phyloP scores from a whole-genome alignment of 1,284 basidiomycete genomes.

The Leccinum pachyderme region DNA sequence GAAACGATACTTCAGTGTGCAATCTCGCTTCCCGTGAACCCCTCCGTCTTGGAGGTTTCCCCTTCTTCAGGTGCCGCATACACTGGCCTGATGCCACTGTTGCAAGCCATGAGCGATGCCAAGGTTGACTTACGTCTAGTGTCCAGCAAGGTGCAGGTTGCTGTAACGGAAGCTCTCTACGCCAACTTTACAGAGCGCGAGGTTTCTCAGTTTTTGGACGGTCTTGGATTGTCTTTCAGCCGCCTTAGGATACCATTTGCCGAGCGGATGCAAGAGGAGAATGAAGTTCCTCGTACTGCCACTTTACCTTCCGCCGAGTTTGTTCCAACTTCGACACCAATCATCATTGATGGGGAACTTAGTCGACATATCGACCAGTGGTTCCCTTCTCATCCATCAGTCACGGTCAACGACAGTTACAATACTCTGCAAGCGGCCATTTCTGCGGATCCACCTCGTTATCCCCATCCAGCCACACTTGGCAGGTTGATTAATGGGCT shows the following conservation, averaged over 20 bases:
- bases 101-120: slow-evolving; percentile 21
- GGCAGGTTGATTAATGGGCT: slow-evolving; percentile 66
- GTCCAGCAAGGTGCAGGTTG: slow-evolving; percentile 20
- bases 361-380: slow-evolving; percentile 45
- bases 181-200: slow-evolving; percentile 17
- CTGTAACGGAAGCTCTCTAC: slow-evolving; percentile 28
- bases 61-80: slow-evolving; percentile 12
- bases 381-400: slow-evolving; percentile 31
- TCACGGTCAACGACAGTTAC: slow-evolving; percentile 36
- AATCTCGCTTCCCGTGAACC: slow-evolving; percentile 19
- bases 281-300: slow-evolving; percentile 6
- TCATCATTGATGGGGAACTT: slow-evolving; percentile 25
- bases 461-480: slow-evolving; percentile 55
- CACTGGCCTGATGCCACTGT: slow-evolving; percentile 20
- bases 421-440: slow-evolving; percentile 39
- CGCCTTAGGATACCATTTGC: slow-evolving; percentile 23
- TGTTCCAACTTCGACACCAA: slow-evolving; percentile 15
- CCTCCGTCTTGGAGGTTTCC: slow-evolving; percentile 2
- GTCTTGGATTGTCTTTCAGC: slow-evolving; percentile 19
- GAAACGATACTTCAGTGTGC: slow-evolving; percentile 31
- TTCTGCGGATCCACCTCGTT: slow-evolving; percentile 34
- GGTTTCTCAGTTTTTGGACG: slow-evolving; percentile 26
- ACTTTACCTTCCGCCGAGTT: slow-evolving; percentile 13
- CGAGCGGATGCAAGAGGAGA: slow-evolving; percentile 14
- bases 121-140: slow-evolving; percentile 20